Conservation (phyloP, 73 alveolate species). For the Tetrahymena thermophila region DNA sequence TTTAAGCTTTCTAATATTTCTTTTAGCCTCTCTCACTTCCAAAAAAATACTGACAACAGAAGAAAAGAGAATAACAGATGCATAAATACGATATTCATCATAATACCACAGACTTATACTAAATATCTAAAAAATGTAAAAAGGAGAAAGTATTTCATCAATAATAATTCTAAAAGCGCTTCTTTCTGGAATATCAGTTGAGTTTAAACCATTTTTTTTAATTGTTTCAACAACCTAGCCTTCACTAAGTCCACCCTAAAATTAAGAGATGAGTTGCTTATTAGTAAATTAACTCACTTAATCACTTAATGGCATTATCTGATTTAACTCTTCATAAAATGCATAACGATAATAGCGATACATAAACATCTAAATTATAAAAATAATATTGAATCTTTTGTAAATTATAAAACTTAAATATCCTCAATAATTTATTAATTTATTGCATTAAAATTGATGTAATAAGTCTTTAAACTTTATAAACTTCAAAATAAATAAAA, state of each 20-base stretch:
- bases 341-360: not conserved
- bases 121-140: constrained; percentile 25
- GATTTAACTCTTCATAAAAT: not conserved
- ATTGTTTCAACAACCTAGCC: not conserved
- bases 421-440: too few relatives aligned
- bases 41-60: constrained; percentile 18
- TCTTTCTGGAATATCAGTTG: constrained; percentile 40
- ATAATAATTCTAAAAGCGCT: constrained; percentile 5
- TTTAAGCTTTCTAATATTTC: constrained; percentile 7
- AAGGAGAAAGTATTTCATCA: constrained; percentile 40
- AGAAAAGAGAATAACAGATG: constrained; percentile 29
- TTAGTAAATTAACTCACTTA: not conserved
- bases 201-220: constrained; percentile 10
- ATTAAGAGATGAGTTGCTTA: not conserved
- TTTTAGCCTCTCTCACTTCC: constrained; percentile 17
- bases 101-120: constrained; percentile 12
- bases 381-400: too few relatives aligned
- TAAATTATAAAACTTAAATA: too few relatives aligned
- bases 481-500: too few relatives aligned
- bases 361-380: not conserved
- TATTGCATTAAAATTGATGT: too few relatives aligned
- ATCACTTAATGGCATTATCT: not conserved
- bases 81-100: constrained; percentile 26
- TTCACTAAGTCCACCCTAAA: not conserved
- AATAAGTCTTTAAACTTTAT: too few relatives aligned